phyloP scores from a whole-genome alignment of 352 stramenopile species.

The Elongisporangium prolatum region DNA sequence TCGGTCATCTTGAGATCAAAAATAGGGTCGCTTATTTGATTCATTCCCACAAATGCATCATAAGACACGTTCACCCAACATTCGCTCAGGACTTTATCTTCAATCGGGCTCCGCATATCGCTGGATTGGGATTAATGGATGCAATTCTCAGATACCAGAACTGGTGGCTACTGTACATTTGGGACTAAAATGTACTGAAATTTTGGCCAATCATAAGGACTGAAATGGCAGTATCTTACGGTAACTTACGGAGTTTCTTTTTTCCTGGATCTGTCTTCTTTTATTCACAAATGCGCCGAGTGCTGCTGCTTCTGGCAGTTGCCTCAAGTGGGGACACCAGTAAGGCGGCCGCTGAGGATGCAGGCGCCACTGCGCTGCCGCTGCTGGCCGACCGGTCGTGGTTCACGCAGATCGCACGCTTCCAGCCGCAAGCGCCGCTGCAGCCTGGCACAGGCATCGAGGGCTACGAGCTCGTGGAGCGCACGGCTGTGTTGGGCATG shows the following conservation, averaged over 20 bases:
- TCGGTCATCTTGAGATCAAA: too few species aligned
- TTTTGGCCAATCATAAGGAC: too few species aligned
- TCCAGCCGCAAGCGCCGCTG: constrained; percentile 17
- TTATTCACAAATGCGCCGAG: constrained; percentile 2
- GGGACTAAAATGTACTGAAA: too few species aligned
- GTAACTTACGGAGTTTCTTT: constrained; percentile 7
- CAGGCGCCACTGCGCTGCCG: constrained; percentile 16
- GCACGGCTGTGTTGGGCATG: constrained; percentile 52
- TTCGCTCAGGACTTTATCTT: too few species aligned
- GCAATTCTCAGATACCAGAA: too few species aligned
- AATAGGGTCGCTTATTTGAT: too few species aligned
- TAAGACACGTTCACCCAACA: too few species aligned
- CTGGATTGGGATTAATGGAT: too few species aligned
- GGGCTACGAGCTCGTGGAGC: constrained; percentile 73
- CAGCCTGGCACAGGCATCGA: constrained; percentile 36
- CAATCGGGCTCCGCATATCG: too few species aligned
- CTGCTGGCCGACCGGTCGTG: constrained; percentile 42
- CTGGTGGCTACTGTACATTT: too few species aligned
- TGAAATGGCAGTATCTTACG: not conserved
- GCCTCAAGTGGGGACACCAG: constrained; percentile 4
- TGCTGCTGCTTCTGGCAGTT: constrained; percentile 9
- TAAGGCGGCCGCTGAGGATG: constrained; percentile 1
- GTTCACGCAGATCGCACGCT: constrained; percentile 39
- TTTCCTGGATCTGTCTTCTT: not conserved
- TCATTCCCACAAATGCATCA: too few species aligned